Conservation (phyloP, 2,329 filamentous ascomycete species). For the Elsinoe australis region DNA sequence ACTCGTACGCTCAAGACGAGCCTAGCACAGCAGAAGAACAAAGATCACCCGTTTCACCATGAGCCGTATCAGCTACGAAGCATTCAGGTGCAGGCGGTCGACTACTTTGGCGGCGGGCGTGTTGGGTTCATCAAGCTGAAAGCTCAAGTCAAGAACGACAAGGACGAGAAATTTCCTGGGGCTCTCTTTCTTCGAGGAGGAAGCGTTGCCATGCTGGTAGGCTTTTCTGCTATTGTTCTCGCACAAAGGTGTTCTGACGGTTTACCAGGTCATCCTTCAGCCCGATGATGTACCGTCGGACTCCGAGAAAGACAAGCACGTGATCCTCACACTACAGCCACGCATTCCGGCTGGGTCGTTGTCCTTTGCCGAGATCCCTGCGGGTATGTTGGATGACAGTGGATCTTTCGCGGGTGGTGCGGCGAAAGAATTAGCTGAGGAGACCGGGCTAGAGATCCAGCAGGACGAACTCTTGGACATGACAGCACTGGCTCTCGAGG, state of each 20-base stretch:
- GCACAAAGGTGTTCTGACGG: not conserved
- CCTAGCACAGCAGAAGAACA: conserved; percentile 39
- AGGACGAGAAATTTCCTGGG: conserved; percentile 47
- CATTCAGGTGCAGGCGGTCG: conserved; percentile 49
- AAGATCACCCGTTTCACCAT: conserved; percentile 44
- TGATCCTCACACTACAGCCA: conserved; percentile 50
- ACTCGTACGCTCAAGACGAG: conserved; percentile 43
- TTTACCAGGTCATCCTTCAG: conserved; percentile 45
- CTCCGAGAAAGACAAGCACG: conserved; percentile 41
- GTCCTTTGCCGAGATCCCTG: conserved; percentile 50
- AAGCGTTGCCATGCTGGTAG: conserved; percentile 48
- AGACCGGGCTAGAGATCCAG: conserved; percentile 47
- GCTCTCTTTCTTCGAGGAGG: conserved; percentile 52
- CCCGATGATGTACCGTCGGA: conserved; percentile 40
- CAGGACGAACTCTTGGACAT: conserved; percentile 47
- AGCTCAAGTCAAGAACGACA: conserved; percentile 46
- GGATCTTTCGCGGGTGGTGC: conserved; percentile 49
- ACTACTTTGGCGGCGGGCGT: conserved; percentile 43
- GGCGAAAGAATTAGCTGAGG: conserved; percentile 51
- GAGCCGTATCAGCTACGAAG: conserved; percentile 45
- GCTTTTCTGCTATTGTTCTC: conserved; percentile 25
- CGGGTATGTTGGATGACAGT: conserved; percentile 53
- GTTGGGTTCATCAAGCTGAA: conserved; percentile 52
- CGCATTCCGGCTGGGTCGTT: conserved; percentile 50
- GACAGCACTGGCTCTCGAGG: conserved; percentile 42